phyloP scores from a whole-genome alignment of 1,284 basidiomycete genomes.

The Wolfiporia cocos region DNA sequence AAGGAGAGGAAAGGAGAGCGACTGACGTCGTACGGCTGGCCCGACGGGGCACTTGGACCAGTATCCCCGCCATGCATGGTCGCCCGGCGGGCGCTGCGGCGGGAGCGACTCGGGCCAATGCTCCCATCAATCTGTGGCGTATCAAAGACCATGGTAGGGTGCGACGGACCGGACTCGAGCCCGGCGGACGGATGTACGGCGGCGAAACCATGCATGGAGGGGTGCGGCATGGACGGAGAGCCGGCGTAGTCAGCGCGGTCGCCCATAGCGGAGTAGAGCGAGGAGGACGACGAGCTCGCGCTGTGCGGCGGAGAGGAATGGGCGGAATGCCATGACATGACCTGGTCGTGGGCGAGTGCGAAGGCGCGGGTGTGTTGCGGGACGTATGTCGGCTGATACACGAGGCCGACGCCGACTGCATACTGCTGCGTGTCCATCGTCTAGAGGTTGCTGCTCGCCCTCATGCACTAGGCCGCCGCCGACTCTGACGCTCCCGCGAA shows the following conservation, averaged over 20 bases:
- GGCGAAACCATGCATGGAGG: constrained; percentile 13
- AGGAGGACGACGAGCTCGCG: constrained; percentile 21
- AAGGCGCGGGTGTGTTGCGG: constrained; percentile 12
- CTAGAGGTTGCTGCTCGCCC: constrained; percentile 4
- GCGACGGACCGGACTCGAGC: constrained; percentile 24
- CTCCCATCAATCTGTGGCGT: constrained; percentile 41
- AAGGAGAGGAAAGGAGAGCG: constrained; percentile 8
- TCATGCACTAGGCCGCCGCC: background rate
- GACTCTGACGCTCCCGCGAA: constrained; percentile 2
- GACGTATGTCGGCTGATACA: constrained; percentile 17
- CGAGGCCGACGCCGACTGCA: constrained; percentile 17
- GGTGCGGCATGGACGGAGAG: constrained; percentile 24
- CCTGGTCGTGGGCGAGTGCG: constrained; percentile 11
- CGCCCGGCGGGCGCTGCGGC: constrained; percentile 36
- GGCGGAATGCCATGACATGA: constrained; percentile 18
- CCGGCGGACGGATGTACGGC: constrained; percentile 20
- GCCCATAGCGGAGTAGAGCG: constrained; percentile 27
- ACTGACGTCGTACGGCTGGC: constrained; percentile 30
- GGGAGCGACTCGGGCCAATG: constrained; percentile 51
- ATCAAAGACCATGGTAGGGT: constrained; percentile 25
- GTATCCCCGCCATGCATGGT: constrained; percentile 8
- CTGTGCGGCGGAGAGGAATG: constrained; percentile 15
- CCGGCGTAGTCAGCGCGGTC: constrained; percentile 31
- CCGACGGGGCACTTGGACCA: constrained; percentile 6
- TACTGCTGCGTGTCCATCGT: constrained; percentile 23